Conservation (phyloP, 164 flowering plant species). For the Brasenia schreberi region DNA sequence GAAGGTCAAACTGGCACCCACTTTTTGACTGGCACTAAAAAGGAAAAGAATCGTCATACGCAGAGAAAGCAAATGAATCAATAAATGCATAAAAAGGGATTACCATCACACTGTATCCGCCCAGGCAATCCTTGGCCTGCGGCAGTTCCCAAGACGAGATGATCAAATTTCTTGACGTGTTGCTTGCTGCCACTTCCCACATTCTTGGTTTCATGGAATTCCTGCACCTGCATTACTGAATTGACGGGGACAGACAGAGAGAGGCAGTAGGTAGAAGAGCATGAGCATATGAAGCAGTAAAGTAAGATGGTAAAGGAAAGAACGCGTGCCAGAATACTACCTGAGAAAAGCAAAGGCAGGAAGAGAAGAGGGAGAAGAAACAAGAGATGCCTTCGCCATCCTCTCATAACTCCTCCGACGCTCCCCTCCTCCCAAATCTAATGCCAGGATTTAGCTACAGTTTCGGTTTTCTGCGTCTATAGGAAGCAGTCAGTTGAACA, state of each 20-base stretch:
- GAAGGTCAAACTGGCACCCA: no score
- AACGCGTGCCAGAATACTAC: slow-evolving; percentile 16
- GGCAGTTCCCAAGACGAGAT: slow-evolving; percentile 74
- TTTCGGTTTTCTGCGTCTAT: no score
- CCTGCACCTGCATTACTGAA: slow-evolving; percentile 41
- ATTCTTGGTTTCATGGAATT: slow-evolving; percentile 3
- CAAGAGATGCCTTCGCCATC: slow-evolving; percentile 53
- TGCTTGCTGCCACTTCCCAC: slow-evolving; percentile 12
- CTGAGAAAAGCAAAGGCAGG: slow-evolving; percentile 43
- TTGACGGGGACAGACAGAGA: not conserved
- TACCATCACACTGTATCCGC: slow-evolving; percentile 89
- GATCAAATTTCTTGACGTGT: slow-evolving; percentile 45
- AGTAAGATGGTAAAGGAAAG: slow-evolving; percentile 1
- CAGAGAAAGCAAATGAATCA: no score
- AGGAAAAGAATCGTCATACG: no score
- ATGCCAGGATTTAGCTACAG: no score
- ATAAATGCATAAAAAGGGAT: not conserved
- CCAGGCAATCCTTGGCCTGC: slow-evolving; percentile 73
- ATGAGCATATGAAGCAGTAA: not conserved
- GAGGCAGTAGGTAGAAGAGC: not conserved
- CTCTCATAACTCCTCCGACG: slow-evolving; percentile 16
- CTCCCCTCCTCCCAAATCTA: no score
- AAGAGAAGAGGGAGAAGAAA: slow-evolving; percentile 44
- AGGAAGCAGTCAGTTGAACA: no score
- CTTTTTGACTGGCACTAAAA: no score